Conservation (phyloP, 2,329 filamentous ascomycete species). For the Fonsecaea monophora region DNA sequence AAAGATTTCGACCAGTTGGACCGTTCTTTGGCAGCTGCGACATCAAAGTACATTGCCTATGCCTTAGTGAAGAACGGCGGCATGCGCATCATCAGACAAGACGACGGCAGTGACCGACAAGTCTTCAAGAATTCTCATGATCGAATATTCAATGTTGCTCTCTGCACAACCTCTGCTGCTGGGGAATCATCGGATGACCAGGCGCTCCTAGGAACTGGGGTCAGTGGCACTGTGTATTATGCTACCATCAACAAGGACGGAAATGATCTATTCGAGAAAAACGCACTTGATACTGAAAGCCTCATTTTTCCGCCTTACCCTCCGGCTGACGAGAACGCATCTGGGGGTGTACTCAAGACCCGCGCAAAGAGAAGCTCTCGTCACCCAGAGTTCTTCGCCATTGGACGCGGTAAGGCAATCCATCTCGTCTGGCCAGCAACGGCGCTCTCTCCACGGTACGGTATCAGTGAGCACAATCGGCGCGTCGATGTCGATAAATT, state of each 20-base stretch:
- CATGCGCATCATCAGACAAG: conserved; percentile 90
- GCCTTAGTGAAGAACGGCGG: conserved; percentile 92
- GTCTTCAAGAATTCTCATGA: conserved; percentile 91
- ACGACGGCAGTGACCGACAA: conserved; percentile 88
- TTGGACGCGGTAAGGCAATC: conserved; percentile 94
- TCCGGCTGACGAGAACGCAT: conserved; percentile 85
- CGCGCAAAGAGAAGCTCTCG: conserved; percentile 86
- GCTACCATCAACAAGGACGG: conserved; percentile 77
- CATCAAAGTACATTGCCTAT: conserved; percentile 90
- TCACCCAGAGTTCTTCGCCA: conserved; percentile 92
- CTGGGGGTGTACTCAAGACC: conserved; percentile 92
- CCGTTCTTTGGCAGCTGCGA: conserved; percentile 87
- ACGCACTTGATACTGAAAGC: conserved; percentile 80
- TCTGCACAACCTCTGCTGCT: conserved; percentile 71
- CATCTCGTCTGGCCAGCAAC: conserved; percentile 76
- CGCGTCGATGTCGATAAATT: conserved; percentile 86
- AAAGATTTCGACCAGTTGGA: conserved; percentile 99
- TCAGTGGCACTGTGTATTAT: conserved; percentile 98
- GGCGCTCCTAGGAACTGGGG: conserved; percentile 86
- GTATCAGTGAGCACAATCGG: conserved; percentile 58
- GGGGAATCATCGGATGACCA: conserved; percentile 68
- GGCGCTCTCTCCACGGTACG: conserved; percentile 59
- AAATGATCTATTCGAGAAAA: conserved; percentile 79
- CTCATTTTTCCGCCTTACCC: conserved; percentile 88
- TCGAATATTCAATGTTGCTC: conserved; percentile 90